Evolutionary conservation across 148 eudicot genomes (phyloP), one percentile per base, ranked within the genome.

Genomic region (Gaultheria prostrata): DNA sequence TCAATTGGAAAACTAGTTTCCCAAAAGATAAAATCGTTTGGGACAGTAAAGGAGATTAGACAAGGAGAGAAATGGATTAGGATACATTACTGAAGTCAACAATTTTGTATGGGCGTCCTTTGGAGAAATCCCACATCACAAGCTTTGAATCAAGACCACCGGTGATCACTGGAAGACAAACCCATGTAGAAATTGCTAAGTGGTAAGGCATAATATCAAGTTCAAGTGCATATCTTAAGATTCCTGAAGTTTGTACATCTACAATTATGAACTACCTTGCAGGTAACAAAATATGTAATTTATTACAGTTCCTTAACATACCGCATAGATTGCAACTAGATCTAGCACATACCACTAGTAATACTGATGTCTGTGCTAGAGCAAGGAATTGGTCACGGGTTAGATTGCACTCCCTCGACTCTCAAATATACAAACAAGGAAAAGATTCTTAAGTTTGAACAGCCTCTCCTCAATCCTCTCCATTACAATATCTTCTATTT

Each of bases 101-200:
- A 85, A 88, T 84, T 86, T 92, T 91, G 76, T 82, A 85, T 56
- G 93, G 90, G 6, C 98, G 94, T 73, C 94, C 98, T 88, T 92
- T 97, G 85, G 98, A 97, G 92, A 93, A 97, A 88, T 95, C 99
- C 99, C 99, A 97, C 90, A 93, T 81, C 71, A 95, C 89, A 89
- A 97, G 95, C 89, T 95, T 97, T 76, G 96, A 95, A 91, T 97
- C 99, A 83, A 97, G 90, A 86, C 99, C 99, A 65, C 99, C 99
- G 10, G 94, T 95, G 54, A 97, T 92, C 84, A 89, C 99, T 97
- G 94, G 85, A 86, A 82, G 26, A 77, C 69, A 21, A 78, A 32
- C 6, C 72, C 57, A 26, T 30, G 83, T 32, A 79, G 14, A 32
- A 85, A 59, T 51, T 53, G 70, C 50, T 35, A 39, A 50, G 70